Evolutionary conservation across 805 yeast genomes (phyloP), one percentile per base, ranked within the genome.

Genomic region (Candida ortonii): DNA sequence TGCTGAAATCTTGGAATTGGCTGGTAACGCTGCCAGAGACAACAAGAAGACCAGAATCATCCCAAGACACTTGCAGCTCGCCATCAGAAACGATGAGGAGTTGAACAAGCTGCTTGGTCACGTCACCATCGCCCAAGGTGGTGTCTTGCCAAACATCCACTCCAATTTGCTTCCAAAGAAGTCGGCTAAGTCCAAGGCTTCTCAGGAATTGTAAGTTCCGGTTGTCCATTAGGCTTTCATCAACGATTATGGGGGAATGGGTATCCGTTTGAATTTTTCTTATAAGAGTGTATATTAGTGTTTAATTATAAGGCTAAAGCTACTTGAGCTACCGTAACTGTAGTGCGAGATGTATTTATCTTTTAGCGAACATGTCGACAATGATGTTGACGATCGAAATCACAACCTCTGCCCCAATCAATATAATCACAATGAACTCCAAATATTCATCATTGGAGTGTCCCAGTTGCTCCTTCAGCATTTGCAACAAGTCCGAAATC

Each of bases 11-110:
- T 80, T 90, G 60, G 97, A 90, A 75, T 82, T 87, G 69, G 97
- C 97, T 47, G 97, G 97, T 76, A 87, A 87, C 73, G 97, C 97
- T 55, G 97, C 97, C 45, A 85, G 96, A 77, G 97, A 90, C 71
- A 88, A 62, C 89, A 90, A 90, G 80, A 93, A 90, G 80, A 82
- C 96, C 61, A 89, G 97, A 83, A 89, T 89, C 58, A 87, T 88
- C 59, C 97, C 97, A 73, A 90, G 97, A 78, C 97, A 89, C 71
- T 80, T 89, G 71, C 96, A 89, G 73, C 78, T 89, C 59, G 97
- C 97, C 68, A 89, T 89, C 77, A 86, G 97, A 79, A 90, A 89
- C 65, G 97, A 90, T 78, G 97, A 90, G 73, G 97, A 90, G 72
- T 79, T 90, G 69, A 89, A 90, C 85, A 88, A 85, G 70, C 78